Base-by-base conservation (phyloP, 768 basidiomycete genomes). In the Mycena haematopus region DNA sequence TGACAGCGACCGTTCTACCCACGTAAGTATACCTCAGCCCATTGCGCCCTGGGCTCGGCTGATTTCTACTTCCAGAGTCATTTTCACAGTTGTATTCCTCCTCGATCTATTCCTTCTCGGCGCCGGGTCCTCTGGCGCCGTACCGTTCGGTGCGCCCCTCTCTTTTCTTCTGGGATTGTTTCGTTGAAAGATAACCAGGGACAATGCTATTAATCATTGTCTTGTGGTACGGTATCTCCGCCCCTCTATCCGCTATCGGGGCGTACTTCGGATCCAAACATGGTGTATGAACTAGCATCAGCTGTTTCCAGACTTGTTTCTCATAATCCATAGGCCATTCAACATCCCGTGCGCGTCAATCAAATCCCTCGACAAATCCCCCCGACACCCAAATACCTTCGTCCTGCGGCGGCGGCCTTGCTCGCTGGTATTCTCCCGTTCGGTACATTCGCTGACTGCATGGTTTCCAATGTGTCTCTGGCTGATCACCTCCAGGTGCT, bases 291-390 rank as follows among this genome's bases (percentile, higher is more conserved):
- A 35, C 11, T 27, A 19, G 21, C 53, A 33, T 46, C 19, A 33
- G 29, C 13, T 42, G 22, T 24, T 6, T 31, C 33, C 36, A 22
- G 33, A 2, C 9, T 35, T 33, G 22, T 49, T 58, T 59, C 71
- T 64, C 46, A 52, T 66, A 22, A 45, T 51, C 45, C 55, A 5
- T 65, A 96, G 93, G 80, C 77, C 29, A 75, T 97, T 58, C 75
- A 79, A n/a, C 86, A 95, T 71, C 96, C 95, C 13, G 91, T 94
- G 40, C 82, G 95, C 62, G 92, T 95, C 31, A 93, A 96, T 67
- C 90, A 87, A 59, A 99, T 98, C 60, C 96, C 96, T 15, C 85
- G 96, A n/a, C 96, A 98, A 73, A 95, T 99, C 58, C 96, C 96
- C 0, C 92, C 93, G 13, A 75, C 80, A 10, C 93, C 93, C 25